Evolutionary conservation across 139 green algal species (phyloP), one percentile per base, ranked within the genome.

Genomic region (Chlamydomonas asymmetrica): DNA sequence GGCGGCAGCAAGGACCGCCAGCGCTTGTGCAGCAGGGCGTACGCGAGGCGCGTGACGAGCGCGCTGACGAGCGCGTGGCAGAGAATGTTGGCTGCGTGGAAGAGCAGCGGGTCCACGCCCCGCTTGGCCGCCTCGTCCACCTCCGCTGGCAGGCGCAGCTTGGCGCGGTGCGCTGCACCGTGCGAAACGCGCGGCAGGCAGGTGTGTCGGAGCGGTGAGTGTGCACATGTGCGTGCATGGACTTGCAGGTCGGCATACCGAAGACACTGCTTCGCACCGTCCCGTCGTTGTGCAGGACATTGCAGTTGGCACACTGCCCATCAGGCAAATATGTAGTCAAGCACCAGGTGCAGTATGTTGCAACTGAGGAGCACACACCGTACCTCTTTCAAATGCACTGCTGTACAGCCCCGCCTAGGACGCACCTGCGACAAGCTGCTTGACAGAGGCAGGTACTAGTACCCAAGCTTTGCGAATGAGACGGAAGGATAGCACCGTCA

Each of bases 401-500:
- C 60, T 43, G 60, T 20, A 13, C 41, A 40, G 32, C 7, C 32
- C 18, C 23, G 62, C 45, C 57, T 45, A 49, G 4, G n/a, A n/a
- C n/a, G 25, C 63, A 74, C 77, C 82, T 49, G 54, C 40, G 1
- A 82, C 38, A 0, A 61, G 29, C 2, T 34, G 13, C 34, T n/a
- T 62, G 63, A 65, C 76, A 2, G 3, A 20, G 18, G 3, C 20
- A 4, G 79, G 79, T 43, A 89, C 60, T 25, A 62, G 22, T n/a
- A 49, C n/a, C 72, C 78, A 87, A 8, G 65, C 68, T 50, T 78
- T 50, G 6, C 71, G 61, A 29, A 75, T 80, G 0, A 84, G 35
- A 0, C 91, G 77, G 63, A 94, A 90, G 1, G 70, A 75, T 8
- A 94, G 68, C 2, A 92, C 59, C 0, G 91, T 93, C 4, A 95